These are phyloP conservation scores for Brachypodium distachyon DNA, from an alignment of 202 grass and related monocot species.

Conservation along the genomic window DNA sequence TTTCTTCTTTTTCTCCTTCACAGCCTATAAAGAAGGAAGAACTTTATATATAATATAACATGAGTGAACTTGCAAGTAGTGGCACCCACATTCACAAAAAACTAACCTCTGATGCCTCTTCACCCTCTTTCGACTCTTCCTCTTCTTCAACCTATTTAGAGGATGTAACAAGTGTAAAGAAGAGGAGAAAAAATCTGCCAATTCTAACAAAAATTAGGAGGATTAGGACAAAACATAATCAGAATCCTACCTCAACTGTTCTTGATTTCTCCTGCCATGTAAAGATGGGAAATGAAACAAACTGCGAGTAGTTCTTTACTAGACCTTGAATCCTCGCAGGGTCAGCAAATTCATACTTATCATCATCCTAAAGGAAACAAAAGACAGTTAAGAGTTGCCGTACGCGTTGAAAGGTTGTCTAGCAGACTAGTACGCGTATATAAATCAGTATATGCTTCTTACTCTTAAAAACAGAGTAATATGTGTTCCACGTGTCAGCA, in stretches of 20 bases:
- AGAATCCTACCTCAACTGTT: constrained; percentile 64
- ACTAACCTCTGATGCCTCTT: constrained; percentile 55
- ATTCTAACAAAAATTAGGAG: neutral
- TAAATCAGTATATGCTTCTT: neutral
- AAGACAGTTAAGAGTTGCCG: constrained; percentile 7
- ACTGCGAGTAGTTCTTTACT: constrained; percentile 93
- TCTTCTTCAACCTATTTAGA: constrained; percentile 60
- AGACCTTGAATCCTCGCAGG: constrained; percentile 60
- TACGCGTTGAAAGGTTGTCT: neutral
- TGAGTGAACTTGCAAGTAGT: neutral
- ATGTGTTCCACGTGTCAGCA: constrained; percentile 60
- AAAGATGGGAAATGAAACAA: constrained; percentile 91
- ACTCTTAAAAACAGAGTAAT: constrained; percentile 80
- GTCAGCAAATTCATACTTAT: constrained; percentile 82
- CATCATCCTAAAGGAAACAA: constrained; percentile 46
- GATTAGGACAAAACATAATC: neutral
- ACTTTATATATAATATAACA: neutral
- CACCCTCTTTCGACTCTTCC: constrained; percentile 63
- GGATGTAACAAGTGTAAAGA: neutral
- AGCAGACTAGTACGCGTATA: too few relatives aligned
- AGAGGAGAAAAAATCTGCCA: neutral
- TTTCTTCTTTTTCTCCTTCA: constrained; percentile 79
- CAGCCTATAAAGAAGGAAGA: constrained; percentile 32
- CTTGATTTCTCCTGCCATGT: constrained; percentile 89
- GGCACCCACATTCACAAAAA: neutral